A percentile compares a stretch with the other conserved stretches of the same genome.
Evolutionary conservation across 805 yeast species (phyloP).

Genomic region (Teunomyces gatunensis): DNA sequence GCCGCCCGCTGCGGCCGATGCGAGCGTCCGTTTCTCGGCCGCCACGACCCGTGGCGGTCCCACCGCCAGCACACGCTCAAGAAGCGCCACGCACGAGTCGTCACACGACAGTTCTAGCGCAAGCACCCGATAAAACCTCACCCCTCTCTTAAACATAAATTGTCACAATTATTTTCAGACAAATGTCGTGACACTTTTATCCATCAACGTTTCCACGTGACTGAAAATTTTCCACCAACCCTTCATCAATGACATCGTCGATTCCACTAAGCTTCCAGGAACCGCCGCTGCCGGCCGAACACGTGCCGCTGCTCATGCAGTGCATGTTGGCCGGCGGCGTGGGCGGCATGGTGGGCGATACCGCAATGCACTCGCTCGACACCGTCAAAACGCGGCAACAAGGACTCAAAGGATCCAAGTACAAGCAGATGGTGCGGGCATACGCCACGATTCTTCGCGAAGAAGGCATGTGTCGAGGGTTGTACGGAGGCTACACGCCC

Average conservation of each 20-base stretch:
- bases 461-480: conserved; percentile 82
- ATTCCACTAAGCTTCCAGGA: conserved; percentile 34
- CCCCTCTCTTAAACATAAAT: too few species aligned
- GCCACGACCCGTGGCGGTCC: conserved; percentile 50
- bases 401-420: conserved; percentile 76
- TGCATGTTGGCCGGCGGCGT: conserved; percentile 88
- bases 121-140: conserved; percentile 56
- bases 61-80: conserved; percentile 45
- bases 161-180: too few species aligned
- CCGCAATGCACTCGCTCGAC: conserved; percentile 92
- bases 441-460: conserved; percentile 70
- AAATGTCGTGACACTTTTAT: too few species aligned
- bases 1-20: conserved; percentile 72
- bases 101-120: conserved; percentile 95
- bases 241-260: conserved; percentile 20
- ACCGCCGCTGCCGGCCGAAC: conserved; percentile 11
- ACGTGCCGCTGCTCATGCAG: conserved; percentile 40
- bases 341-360: conserved; percentile 92
- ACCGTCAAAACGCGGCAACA: conserved; percentile 97
- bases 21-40: conserved; percentile 63
- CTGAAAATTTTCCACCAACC: conserved; percentile 5
- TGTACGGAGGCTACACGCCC: conserved; percentile 90
- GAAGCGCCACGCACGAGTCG: conserved; percentile 84
- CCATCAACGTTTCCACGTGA: background rate
- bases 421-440: conserved; percentile 73